Evolutionary conservation across 2,329 filamentous ascomycete genomes (phyloP).

Genomic region (Trichophyton schoenleinii): DNA sequence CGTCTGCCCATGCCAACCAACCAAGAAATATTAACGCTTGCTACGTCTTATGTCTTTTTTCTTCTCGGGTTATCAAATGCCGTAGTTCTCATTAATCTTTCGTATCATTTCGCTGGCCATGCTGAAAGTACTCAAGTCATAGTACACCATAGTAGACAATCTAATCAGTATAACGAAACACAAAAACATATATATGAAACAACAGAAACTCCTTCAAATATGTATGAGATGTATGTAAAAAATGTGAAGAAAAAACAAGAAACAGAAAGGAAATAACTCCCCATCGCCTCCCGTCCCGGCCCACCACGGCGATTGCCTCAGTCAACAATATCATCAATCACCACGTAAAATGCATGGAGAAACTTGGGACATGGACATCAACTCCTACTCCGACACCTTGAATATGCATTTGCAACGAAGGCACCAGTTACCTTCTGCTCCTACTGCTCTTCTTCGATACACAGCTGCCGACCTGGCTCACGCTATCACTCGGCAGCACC

Average conservation of each 20-base stretch:
- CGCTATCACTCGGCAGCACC: constrained; percentile 27
- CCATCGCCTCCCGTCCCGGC: background rate
- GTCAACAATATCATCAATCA: background rate
- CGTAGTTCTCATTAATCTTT: background rate
- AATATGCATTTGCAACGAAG: no score
- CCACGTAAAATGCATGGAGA: no score
- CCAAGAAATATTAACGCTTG: background rate
- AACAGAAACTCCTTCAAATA: background rate
- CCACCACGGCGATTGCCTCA: background rate
- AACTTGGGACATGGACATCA: background rate
- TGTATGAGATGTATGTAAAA: background rate
- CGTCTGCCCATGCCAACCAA: background rate
- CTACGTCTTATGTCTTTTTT: background rate
- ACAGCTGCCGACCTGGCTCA: constrained; percentile 26
- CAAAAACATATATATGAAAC: background rate
- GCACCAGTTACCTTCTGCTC: background rate
- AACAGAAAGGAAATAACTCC: background rate
- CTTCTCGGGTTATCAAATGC: background rate
- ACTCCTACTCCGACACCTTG: background rate
- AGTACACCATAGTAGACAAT: background rate
- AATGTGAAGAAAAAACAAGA: background rate
- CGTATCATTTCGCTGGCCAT: background rate
- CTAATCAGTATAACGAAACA: background rate
- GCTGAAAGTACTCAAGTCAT: background rate
- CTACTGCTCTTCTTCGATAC: constrained; percentile 12